Conservation (phyloP, 306 rosid species). For the Prunus salicina region DNA sequence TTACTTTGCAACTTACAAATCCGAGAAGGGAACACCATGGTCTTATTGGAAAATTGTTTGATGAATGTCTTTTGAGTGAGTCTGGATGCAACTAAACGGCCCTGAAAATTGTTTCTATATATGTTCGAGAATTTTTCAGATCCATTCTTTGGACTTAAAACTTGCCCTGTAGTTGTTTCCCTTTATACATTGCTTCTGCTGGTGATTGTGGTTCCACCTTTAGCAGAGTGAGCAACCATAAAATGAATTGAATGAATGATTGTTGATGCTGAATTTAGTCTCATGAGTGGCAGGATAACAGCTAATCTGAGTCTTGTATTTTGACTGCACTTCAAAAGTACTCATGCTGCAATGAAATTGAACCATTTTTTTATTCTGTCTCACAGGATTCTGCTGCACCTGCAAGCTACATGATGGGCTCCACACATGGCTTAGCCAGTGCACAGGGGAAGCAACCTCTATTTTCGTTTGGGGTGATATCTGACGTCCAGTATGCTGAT, state of each 20-base stretch:
- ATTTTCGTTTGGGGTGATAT: slow-evolving; percentile 80
- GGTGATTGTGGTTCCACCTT: not conserved
- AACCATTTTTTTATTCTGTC: slow-evolving; percentile 9
- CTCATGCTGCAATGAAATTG: not conserved
- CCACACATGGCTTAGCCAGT: slow-evolving; percentile 29
- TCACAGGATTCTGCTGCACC: slow-evolving; percentile 39
- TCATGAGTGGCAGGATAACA: not conserved
- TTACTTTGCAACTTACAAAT: not conserved
- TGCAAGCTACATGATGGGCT: slow-evolving; percentile 48
- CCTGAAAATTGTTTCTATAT: not conserved
- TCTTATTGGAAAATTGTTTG: not conserved
- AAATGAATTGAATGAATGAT: not conserved
- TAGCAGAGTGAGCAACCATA: not conserved
- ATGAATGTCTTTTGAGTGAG: not conserved
- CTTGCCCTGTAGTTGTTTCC: not conserved
- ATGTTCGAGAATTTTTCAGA: not conserved
- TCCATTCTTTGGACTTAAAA: not conserved
- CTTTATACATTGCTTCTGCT: not conserved
- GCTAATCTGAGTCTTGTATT: not conserved
- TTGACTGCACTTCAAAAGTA: slow-evolving; percentile 9
- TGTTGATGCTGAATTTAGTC: not conserved
- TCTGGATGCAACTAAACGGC: not conserved
- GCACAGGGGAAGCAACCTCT: slow-evolving; percentile 49
- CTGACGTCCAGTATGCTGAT: slow-evolving; percentile 90
- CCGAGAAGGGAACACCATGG: not conserved